Evolutionary conservation across 257 asterid genomes (phyloP).

Genomic region (Prunella vulgaris): DNA sequence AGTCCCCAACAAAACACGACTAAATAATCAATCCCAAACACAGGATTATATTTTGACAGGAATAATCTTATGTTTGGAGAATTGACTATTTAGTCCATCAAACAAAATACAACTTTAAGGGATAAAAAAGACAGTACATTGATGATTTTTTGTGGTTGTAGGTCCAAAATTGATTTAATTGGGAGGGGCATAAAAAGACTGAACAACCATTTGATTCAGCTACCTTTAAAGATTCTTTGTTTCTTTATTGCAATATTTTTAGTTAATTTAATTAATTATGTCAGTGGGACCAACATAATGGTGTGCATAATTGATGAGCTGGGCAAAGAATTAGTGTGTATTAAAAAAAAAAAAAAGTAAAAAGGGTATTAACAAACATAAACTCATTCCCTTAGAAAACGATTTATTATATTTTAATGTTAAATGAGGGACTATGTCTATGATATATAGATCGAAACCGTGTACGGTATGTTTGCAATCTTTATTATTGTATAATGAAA

Average conservation of each 20-base stretch:
- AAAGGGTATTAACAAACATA: background rate
- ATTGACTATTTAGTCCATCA: too few relatives aligned
- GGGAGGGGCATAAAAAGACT: conserved; percentile 14
- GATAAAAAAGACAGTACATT: too few relatives aligned
- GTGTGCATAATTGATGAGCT: conserved; percentile 12
- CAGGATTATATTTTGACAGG: too few relatives aligned
- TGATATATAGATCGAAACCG: too few relatives aligned
- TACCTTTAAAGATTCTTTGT: background rate
- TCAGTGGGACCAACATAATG: conserved; percentile 10
- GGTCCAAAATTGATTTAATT: conserved; percentile 25
- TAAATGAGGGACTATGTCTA: background rate
- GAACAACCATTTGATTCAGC: background rate
- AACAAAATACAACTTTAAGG: too few relatives aligned
- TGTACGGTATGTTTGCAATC: too few relatives aligned
- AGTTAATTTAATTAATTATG: background rate
- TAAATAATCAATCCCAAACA: too few relatives aligned
- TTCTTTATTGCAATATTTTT: background rate
- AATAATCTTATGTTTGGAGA: too few relatives aligned
- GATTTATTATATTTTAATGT: background rate
- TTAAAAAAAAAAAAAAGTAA: background rate
- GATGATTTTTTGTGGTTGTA: conserved; percentile 8
- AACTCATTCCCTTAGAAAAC: background rate
- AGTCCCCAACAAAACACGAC: too few relatives aligned
- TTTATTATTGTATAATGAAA: too few relatives aligned
- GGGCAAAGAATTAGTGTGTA: background rate